A percentile compares a stretch with the other conserved stretches of the same genome.
Conservation (phyloP, 768 basidiomycete genomes). For the Tephrocybe rancida region DNA sequence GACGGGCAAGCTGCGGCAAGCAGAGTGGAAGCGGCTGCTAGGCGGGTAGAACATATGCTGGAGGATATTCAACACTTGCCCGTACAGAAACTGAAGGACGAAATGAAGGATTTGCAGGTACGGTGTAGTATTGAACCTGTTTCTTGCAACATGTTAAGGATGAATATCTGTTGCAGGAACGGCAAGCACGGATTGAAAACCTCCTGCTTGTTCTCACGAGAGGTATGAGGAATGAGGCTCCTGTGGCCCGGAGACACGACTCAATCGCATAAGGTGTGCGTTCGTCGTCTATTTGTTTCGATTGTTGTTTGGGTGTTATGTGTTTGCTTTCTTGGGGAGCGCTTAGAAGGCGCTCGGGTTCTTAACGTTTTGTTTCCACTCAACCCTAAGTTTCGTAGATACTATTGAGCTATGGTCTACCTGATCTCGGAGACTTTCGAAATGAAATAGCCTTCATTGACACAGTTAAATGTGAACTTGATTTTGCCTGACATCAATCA, state of each 20-base stretch:
- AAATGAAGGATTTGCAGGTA: constrained; percentile 85
- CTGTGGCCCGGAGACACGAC: constrained; percentile 5
- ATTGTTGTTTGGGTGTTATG: not conserved
- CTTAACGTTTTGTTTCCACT: too few relatives aligned
- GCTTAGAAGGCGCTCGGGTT: too few relatives aligned
- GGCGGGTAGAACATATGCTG: constrained; percentile 59
- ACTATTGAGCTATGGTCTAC: too few relatives aligned
- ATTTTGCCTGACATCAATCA: too few relatives aligned
- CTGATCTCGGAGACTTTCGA: too few relatives aligned
- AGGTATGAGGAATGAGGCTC: constrained; percentile 56
- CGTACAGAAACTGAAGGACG: constrained; percentile 67
- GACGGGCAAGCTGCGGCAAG: constrained; percentile 20
- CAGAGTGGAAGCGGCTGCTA: constrained; percentile 48
- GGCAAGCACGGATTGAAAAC: constrained; percentile 78
- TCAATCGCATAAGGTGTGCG: not conserved
- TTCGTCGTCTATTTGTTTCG: not conserved
- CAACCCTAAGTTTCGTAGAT: too few relatives aligned
- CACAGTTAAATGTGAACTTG: too few relatives aligned
- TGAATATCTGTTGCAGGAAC: constrained; percentile 43
- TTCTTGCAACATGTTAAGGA: not conserved
- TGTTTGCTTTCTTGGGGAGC: too few relatives aligned
- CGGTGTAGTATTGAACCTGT: constrained; percentile 13
- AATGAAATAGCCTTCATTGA: too few relatives aligned
- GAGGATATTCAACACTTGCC: constrained; percentile 68
- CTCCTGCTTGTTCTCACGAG: constrained; percentile 70